phyloP scores from a whole-genome alignment of 805 yeast genomes.

The Starmerella apis region DNA sequence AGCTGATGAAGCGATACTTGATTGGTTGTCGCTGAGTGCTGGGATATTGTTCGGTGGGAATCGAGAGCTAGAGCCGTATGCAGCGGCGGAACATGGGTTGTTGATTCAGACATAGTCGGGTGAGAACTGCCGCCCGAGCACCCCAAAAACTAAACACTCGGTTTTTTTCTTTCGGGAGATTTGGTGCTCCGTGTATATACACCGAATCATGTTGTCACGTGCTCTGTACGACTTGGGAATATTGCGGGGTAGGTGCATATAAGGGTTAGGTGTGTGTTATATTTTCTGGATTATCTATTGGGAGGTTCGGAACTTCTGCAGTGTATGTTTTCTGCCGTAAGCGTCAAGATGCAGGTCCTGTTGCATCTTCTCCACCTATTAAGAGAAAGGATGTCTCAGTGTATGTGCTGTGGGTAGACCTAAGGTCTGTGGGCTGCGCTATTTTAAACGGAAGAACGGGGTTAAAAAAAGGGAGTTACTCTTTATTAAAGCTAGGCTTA shows the following conservation, averaged over 20 bases:
- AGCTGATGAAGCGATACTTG: neutral
- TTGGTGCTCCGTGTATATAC: constrained; percentile 3
- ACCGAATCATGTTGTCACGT: neutral
- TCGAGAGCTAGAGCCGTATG: neutral
- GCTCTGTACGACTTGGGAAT: neutral
- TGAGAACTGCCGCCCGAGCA: neutral
- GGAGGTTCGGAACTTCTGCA: constrained; percentile 3
- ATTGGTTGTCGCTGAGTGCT: neutral
- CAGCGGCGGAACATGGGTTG: neutral
- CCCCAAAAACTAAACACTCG: neutral
- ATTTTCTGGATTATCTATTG: constrained; percentile 4
- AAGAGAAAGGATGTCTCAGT: neutral
- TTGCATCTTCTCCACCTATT: neutral
- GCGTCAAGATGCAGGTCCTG: constrained; percentile 3
- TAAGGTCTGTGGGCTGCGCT: too few relatives aligned
- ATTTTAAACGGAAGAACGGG: too few relatives aligned
- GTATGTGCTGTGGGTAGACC: neutral
- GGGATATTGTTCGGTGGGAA: neutral
- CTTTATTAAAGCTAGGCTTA: too few relatives aligned
- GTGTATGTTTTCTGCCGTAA: neutral
- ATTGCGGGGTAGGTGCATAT: constrained; percentile 5
- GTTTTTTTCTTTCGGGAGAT: neutral
- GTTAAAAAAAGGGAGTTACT: too few relatives aligned
- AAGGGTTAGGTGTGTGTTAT: neutral
- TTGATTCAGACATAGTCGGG: neutral